Evolutionary conservation across 805 yeast genomes (phyloP).

Genomic region (Candida endomychidarum): DNA sequence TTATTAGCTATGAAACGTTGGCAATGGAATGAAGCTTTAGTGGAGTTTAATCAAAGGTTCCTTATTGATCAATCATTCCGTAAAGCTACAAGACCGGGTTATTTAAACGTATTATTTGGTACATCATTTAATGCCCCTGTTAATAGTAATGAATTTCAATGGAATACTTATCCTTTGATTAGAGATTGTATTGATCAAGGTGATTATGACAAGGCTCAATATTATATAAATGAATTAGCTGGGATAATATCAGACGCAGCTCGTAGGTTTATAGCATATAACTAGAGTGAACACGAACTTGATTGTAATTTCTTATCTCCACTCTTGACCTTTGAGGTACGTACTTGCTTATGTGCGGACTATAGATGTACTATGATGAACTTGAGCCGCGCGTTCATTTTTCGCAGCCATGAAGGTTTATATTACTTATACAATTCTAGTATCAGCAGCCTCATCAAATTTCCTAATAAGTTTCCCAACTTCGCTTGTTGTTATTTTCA

Average conservation of each 20-base stretch:
- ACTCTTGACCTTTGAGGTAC: too few species aligned
- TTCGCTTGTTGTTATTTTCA: too few species aligned
- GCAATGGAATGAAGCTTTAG: slow-evolving; percentile 75
- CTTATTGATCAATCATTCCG: slow-evolving; percentile 39
- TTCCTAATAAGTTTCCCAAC: too few species aligned
- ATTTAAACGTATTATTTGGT: slow-evolving; percentile 67
- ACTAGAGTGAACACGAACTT: not conserved
- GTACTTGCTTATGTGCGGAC: too few species aligned
- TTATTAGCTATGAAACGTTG: slow-evolving; percentile 68
- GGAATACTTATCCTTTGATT: slow-evolving; percentile 75
- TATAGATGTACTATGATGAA: too few species aligned
- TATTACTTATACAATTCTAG: too few species aligned
- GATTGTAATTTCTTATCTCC: too few species aligned
- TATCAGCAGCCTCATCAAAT: too few species aligned
- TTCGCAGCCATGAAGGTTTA: too few species aligned
- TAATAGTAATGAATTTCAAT: slow-evolving; percentile 32
- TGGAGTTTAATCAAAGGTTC: slow-evolving; percentile 54
- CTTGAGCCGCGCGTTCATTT: too few species aligned
- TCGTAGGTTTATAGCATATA: slow-evolving; percentile 5
- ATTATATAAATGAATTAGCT: slow-evolving; percentile 47
- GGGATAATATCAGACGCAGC: slow-evolving; percentile 10
- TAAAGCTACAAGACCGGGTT: slow-evolving; percentile 58
- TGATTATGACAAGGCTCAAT: slow-evolving; percentile 55
- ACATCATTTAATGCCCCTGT: slow-evolving; percentile 61
- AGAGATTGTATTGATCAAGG: slow-evolving; percentile 60